Base-by-base conservation (phyloP, 192 early-diverging fungal species). In the Helicostylum pulchrum region DNA sequence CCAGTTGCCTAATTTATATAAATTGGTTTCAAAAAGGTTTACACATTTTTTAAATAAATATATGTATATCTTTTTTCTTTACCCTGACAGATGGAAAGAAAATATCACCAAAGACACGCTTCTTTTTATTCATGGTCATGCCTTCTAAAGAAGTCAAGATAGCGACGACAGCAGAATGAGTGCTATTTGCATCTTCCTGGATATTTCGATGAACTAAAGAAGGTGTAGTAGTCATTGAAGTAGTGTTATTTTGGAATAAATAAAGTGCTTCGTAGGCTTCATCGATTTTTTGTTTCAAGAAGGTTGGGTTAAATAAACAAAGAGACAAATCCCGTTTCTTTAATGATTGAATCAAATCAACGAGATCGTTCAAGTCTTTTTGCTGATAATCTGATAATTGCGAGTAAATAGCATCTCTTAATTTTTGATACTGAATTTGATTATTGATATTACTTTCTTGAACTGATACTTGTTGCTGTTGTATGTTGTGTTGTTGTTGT, bases 71-170 rank as follows among this genome's bases (percentile, higher is more conserved):
- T 52, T 32, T 32, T 47, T 11, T 47, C 6, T 31, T 64, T 76
- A 76, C 74, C 61, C 72, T 76, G 30, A 75, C 74, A 49, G 43
- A 59, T 4, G 70, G 74, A 52, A 76, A 76, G 3, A 76, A 49
- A 23, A 42, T 15, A 65, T 72, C 71, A 53, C 74, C 74, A 31
- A 76, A 51, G 42, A 68, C 63, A 53, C 72, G 71, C 58, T 76
- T 76, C 51, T 73, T 39, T 36, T 76, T 72, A 61, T 57, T 30
- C 21, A 64, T 21, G 7, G 61, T 50, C 48, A 63, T 59, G 2
- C 51, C 36, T 31, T 68, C 59, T 31, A 76, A 34, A 4, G 49
- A 58, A 12, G 61, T 39, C 26, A 76, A 42, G 48, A 76, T 67
- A 3, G 36, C 17, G 30, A 31, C 19, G 15, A 44, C 36, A 31